These are phyloP conservation scores for Cucurbitaria berberidis DNA, from an alignment of 2,329 filamentous ascomycete species.

Conservation along the genomic window DNA sequence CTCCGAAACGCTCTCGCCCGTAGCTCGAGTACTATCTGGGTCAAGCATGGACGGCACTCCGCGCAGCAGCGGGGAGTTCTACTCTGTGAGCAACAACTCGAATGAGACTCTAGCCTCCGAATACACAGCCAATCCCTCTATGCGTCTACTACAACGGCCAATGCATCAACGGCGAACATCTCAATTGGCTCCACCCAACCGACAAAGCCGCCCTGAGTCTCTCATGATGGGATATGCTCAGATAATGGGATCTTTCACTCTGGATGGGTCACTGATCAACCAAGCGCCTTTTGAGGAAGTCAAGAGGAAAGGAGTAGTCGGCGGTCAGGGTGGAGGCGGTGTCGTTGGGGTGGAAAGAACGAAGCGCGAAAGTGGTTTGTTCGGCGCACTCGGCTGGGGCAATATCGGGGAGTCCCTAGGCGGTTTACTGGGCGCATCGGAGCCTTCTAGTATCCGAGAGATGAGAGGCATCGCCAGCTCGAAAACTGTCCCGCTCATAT, in stretches of 20 bases:
- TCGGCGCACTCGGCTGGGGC: constrained; percentile 86
- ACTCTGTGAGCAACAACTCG: constrained; percentile 92
- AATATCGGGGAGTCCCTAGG: constrained; percentile 86
- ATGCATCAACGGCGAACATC: constrained; percentile 40
- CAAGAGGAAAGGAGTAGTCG: constrained; percentile 89
- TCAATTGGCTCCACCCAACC: constrained; percentile 40
- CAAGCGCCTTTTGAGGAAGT: constrained; percentile 92
- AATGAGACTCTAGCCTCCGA: constrained; percentile 92
- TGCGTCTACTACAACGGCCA: constrained; percentile 54
- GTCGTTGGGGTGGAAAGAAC: constrained; percentile 79
- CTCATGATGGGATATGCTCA: constrained; percentile 99
- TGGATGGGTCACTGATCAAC: constrained; percentile 91
- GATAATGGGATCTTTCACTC: constrained; percentile 85
- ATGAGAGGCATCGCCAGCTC: constrained; percentile 89
- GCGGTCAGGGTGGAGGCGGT: constrained; percentile 80
- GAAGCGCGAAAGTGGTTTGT: constrained; percentile 78
- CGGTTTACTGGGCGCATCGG: constrained; percentile 82
- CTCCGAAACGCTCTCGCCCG: constrained; percentile 64
- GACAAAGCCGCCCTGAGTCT: constrained; percentile 67
- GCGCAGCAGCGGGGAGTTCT: constrained; percentile 92
- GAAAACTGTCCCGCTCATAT: constrained; percentile 87
- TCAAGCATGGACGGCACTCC: constrained; percentile 79
- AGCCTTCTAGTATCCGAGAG: constrained; percentile 92
- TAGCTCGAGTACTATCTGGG: constrained; percentile 75
- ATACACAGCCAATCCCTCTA: constrained; percentile 64